These are phyloP conservation scores for Corchorus olitorius DNA, from an alignment of 345 rosid genomes.

Conservation along the genomic window DNA sequence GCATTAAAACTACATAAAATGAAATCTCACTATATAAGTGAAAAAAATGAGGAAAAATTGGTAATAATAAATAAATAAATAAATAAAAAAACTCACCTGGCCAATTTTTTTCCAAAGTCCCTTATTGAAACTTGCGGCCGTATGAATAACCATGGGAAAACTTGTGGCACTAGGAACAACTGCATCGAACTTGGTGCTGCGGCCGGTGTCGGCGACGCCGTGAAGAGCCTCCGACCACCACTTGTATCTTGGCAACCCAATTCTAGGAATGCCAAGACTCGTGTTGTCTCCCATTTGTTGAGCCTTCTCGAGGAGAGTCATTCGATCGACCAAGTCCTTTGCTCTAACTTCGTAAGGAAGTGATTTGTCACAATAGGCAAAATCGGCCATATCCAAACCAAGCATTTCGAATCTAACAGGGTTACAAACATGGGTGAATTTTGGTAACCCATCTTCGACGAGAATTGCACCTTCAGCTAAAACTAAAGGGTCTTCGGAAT, in stretches of 20 bases:
- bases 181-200: conserved; percentile 33
- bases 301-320: conserved; percentile 41
- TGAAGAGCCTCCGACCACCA: conserved; percentile 62
- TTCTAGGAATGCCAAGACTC: conserved; percentile 31
- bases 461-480: no score
- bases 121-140: conserved; percentile 40
- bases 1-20: no score
- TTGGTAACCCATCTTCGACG: no score
- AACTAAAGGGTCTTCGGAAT: no score
- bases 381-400: no score
- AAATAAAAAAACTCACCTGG: conserved; percentile 25
- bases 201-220: conserved; percentile 45
- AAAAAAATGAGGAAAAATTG: no score
- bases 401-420: no score
- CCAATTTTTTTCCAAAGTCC: conserved; percentile 46
- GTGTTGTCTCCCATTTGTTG: conserved; percentile 28
- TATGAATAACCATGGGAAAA: conserved; percentile 44
- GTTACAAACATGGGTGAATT: no score
- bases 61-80: no score
- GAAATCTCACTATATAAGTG: no score
- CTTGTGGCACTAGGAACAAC: conserved; percentile 43
- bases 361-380: conserved; percentile 30
- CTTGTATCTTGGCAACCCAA: conserved; percentile 43
- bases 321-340: conserved; percentile 32
- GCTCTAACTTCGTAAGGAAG: conserved; percentile 37